These are phyloP conservation scores for Letharia columbiana DNA, from an alignment of 495 filamentous ascomycete species.

Conservation along the genomic window DNA sequence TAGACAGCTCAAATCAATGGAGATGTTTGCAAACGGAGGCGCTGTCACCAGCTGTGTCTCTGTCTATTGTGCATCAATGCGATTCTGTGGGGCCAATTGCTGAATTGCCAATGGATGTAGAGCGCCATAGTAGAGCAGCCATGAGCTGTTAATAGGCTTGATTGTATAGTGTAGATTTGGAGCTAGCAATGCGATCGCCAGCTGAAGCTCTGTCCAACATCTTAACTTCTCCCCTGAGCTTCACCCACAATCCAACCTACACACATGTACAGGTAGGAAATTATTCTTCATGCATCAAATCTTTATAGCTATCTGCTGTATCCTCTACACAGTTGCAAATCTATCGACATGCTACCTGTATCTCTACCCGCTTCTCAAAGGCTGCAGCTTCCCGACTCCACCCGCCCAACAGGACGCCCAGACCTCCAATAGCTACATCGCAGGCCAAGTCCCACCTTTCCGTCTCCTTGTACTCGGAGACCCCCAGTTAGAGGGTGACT, in stretches of 20 bases:
- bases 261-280: neutral
- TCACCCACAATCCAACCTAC: neutral
- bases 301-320: constrained; percentile 2
- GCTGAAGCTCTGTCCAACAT: neutral
- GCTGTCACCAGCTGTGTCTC: neutral
- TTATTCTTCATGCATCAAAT: constrained; percentile 12
- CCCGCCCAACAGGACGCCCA: constrained; percentile 12
- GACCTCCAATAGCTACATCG: constrained; percentile 16
- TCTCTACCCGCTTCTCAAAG: constrained; percentile 73
- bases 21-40: neutral
- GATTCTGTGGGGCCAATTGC: neutral
- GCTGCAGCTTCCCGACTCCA: constrained; percentile 64
- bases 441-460: constrained; percentile 50
- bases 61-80: neutral
- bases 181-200: neutral
- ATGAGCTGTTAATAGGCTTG: neutral
- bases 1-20: constrained; percentile 7
- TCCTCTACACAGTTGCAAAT: constrained; percentile 29
- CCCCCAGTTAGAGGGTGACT: constrained; percentile 92
- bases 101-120: neutral
- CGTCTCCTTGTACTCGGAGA: constrained; percentile 85
- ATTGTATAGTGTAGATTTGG: neutral
- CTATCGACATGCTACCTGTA: constrained; percentile 70
- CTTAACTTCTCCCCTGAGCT: neutral
- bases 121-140: neutral